Conservation (phyloP, 148 eudicot species). For the Suaeda aralocaspica region DNA sequence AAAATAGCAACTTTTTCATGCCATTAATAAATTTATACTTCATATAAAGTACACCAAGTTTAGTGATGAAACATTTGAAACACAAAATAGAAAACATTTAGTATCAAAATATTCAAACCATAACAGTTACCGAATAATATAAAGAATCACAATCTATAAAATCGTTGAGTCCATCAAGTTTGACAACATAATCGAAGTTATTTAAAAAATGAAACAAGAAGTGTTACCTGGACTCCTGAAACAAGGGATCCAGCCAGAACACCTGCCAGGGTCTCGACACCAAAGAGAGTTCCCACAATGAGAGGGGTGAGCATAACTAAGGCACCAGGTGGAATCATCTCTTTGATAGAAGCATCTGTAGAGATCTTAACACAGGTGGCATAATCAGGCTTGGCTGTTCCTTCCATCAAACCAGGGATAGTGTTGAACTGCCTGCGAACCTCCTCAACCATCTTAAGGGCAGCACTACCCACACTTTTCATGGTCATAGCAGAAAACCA, state of each 20-base stretch:
- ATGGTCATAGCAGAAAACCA: slow-evolving; percentile 99
- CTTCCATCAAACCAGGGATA: slow-evolving; percentile 94
- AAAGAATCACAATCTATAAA: not conserved
- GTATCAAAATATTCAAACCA: not conserved
- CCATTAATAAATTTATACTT: not conserved
- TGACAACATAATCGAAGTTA: not conserved
- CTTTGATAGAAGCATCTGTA: slow-evolving; percentile 90
- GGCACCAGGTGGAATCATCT: slow-evolving; percentile 88
- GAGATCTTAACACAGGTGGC: slow-evolving; percentile 93
- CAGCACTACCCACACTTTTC: slow-evolving; percentile 97
- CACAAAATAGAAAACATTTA: not conserved
- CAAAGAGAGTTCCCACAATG: slow-evolving; percentile 74
- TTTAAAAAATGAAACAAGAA: not conserved
- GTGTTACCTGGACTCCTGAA: slow-evolving; percentile 82
- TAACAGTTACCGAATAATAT: too few relatives aligned
- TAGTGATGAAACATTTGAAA: not conserved
- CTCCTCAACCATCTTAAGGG: slow-evolving; percentile 92
- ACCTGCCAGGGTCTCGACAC: slow-evolving; percentile 84
- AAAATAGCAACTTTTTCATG: not conserved
- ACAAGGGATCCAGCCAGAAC: slow-evolving; percentile 84
- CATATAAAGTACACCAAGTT: not conserved
- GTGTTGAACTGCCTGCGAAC: slow-evolving; percentile 88
- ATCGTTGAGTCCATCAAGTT: not conserved
- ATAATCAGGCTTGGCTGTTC: slow-evolving; percentile 81
- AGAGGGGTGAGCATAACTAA: slow-evolving; percentile 90